Evolutionary conservation across 1,139 yeast genomes (phyloP).

Genomic region (Yamadazyma epiphylla): DNA sequence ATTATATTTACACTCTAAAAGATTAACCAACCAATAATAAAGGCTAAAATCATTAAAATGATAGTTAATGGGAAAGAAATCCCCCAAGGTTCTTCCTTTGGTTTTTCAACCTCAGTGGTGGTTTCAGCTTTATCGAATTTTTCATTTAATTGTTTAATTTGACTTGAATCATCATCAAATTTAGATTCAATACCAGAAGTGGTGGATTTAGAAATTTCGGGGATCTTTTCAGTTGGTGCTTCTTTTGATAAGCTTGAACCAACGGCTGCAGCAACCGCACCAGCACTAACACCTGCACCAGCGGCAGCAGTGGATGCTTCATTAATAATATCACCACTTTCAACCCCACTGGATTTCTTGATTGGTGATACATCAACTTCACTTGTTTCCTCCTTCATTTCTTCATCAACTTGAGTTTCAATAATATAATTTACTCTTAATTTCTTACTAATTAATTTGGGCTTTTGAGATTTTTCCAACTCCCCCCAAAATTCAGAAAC

Average conservation of each 20-base stretch:
- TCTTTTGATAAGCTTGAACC: slow-evolving; percentile 1
- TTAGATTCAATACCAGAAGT: slow-evolving; percentile 13
- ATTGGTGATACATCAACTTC: slow-evolving; percentile 9
- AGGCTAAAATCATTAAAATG: slow-evolving; percentile 50
- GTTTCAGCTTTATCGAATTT: slow-evolving; percentile 31
- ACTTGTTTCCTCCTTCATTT: slow-evolving; percentile 11
- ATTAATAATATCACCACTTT: slow-evolving; percentile 6
- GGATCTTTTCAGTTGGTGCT: not conserved
- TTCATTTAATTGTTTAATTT: slow-evolving; percentile 39
- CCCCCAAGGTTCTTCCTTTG: slow-evolving; percentile 28
- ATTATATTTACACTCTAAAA: slow-evolving; percentile 25
- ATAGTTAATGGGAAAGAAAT: slow-evolving; percentile 52
- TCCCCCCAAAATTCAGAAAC: slow-evolving; percentile 73
- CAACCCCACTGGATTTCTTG: slow-evolving; percentile 4
- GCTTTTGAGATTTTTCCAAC: slow-evolving; percentile 61
- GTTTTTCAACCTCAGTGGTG: slow-evolving; percentile 4
- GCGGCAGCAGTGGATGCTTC: slow-evolving; percentile 13
- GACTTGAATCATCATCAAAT: slow-evolving; percentile 30
- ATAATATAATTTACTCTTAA: slow-evolving; percentile 69
- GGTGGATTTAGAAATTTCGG: slow-evolving; percentile 7
- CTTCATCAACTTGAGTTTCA: slow-evolving; percentile 21
- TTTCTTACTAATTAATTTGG: slow-evolving; percentile 64
- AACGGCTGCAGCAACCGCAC: slow-evolving; percentile 14
- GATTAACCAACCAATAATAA: slow-evolving; percentile 58
- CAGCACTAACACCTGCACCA: slow-evolving; percentile 14